phyloP scores from a whole-genome alignment of 352 stramenopile genomes.

The Pseudoperonospora humuli region DNA sequence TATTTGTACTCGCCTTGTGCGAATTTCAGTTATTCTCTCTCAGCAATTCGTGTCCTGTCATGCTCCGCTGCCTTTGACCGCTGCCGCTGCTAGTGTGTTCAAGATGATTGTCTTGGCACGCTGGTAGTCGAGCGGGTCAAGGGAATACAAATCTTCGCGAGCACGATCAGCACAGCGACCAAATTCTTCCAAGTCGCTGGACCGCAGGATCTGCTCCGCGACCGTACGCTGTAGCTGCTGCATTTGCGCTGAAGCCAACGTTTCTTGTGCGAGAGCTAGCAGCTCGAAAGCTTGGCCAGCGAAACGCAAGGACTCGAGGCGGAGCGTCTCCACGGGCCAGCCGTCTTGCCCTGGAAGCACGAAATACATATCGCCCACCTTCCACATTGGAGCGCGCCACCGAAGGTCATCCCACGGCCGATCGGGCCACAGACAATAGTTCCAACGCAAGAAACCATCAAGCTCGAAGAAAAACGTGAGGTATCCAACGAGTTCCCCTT shows the following conservation, averaged over 20 bases:
- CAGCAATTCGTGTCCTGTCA: background rate
- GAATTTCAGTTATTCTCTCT: too few relatives aligned
- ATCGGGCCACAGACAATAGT: slow-evolving; percentile 66
- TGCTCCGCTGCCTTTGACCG: slow-evolving; percentile 12
- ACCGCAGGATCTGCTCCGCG: slow-evolving; percentile 47
- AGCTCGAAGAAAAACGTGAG: slow-evolving; percentile 72
- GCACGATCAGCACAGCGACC: slow-evolving; percentile 17
- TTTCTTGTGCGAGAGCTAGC: slow-evolving; percentile 35
- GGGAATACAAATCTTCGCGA: slow-evolving; percentile 54
- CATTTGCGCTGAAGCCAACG: slow-evolving; percentile 34
- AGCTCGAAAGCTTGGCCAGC: slow-evolving; percentile 63
- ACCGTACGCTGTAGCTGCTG: slow-evolving; percentile 45
- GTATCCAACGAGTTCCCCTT: slow-evolving; percentile 68
- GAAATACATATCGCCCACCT: slow-evolving; percentile 82
- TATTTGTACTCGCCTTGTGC: too few relatives aligned
- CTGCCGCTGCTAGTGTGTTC: slow-evolving; percentile 41
- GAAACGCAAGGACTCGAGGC: slow-evolving; percentile 61
- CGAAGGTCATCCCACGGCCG: slow-evolving; percentile 51
- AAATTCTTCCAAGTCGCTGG: slow-evolving; percentile 54
- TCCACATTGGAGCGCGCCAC: slow-evolving; percentile 58
- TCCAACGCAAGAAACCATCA: slow-evolving; percentile 78
- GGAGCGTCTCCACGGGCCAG: slow-evolving; percentile 57
- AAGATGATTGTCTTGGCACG: slow-evolving; percentile 49
- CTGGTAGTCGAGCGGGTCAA: slow-evolving; percentile 63
- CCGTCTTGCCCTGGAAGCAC: slow-evolving; percentile 59